These are phyloP conservation scores for Apiospora koreana DNA, from an alignment of 2,329 filamentous ascomycete species.

Conservation along the genomic window DNA sequence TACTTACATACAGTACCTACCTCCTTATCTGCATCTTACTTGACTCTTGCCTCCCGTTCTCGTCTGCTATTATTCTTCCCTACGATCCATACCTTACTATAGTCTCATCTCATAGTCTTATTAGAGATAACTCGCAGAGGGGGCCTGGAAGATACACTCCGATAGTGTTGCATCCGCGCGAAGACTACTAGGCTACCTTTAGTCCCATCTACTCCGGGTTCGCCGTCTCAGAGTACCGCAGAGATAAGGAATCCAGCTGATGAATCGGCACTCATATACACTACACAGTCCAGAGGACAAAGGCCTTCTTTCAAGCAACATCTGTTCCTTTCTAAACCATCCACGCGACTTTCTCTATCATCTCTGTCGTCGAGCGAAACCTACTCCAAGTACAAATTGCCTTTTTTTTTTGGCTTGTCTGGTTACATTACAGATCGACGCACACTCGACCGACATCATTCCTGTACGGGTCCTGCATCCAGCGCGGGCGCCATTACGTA, in stretches of 20 bases:
- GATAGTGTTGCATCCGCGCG: background rate
- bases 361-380: background rate
- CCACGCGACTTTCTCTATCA: background rate
- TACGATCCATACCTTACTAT: background rate
- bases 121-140: background rate
- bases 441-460: conserved; percentile 8
- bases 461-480: conserved; percentile 6
- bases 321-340: background rate
- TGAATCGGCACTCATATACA: background rate
- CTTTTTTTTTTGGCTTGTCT: background rate
- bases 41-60: background rate
- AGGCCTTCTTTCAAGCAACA: background rate
- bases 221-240: background rate
- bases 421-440: conserved; percentile 9
- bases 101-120: background rate
- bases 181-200: background rate
- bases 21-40: background rate
- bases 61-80: background rate
- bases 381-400: too few species aligned
- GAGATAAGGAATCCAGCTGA: conserved; percentile 1
- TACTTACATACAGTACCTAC: background rate
- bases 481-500: conserved; percentile 8
- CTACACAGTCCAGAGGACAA: background rate
- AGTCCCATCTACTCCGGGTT: conserved; percentile 2
- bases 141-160: background rate